Base-by-base conservation (phyloP, 2,329 filamentous ascomycete species). In the Penicillium aurantiogriseum region DNA sequence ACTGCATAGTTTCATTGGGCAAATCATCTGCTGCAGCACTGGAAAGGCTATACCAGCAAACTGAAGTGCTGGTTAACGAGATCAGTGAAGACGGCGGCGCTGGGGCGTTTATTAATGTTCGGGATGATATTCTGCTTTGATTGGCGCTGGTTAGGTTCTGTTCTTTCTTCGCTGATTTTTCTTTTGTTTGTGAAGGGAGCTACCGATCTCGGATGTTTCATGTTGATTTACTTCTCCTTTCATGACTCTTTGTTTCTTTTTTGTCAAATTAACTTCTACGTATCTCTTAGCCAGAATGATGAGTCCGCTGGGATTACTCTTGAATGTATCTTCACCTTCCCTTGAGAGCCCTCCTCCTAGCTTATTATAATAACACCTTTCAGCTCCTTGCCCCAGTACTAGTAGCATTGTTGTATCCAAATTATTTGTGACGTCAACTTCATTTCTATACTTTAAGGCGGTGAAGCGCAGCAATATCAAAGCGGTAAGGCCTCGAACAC, bases 1-100 rank as follows among this genome's bases (percentile, higher is more conserved):
- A 17, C 10, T 35, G 11, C 21, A 51, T 67, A 97, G 93, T 91
- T 42, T 95, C 91, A 0, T 81, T 97, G 3, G 94, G 94, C 49
- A 95, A 96, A 76, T 93, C 91, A 0, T 92, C 91, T 3, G 87
- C 88, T 5, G 90, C 94, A 2, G 90, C 92, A 1, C 76, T 99
- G 31, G 93, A 97, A 74, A 88, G 86, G 59, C 74, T 97, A 6
- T 92, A 90, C 69, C 89, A 92, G 59, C 92, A 97, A 76, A 95
- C 92, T 0, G 89, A 87, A 62, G 90, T 91, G 1, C 79, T 97
- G 15, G 83, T 97, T n/a, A 88, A 92, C 58, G 89, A 93, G 55
- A 81, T 96, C 15, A 85, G 89, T 46, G 85, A 89, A 67, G 88
- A 90, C 40, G 92, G 92, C 56, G 89, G 91, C 33, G 83, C 89